These are phyloP conservation scores for Peniophora sp. DNA, from an alignment of 1,284 basidiomycete genomes.

Conservation along the genomic window DNA sequence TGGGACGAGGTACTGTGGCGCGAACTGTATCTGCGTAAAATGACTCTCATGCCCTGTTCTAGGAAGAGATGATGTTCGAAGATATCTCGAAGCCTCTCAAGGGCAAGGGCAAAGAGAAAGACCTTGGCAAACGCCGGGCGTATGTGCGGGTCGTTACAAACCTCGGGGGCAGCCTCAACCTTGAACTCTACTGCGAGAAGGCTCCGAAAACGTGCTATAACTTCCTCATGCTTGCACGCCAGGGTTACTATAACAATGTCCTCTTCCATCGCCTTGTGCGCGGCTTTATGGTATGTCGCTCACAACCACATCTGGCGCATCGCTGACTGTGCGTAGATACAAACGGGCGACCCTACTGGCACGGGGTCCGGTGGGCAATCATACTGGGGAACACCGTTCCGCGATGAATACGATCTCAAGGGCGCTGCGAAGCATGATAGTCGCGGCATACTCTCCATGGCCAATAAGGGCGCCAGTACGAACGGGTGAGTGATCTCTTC, in stretches of 20 bases:
- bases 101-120: conserved; percentile 86
- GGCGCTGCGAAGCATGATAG: conserved; percentile 80
- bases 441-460: conserved; percentile 82
- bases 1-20: conserved; percentile 80
- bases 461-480: conserved; percentile 82
- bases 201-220: conserved; percentile 98
- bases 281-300: conserved; percentile 81
- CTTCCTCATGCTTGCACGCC: conserved; percentile 85
- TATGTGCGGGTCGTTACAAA: conserved; percentile 90
- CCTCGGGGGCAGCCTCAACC: conserved; percentile 79
- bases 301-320: background rate
- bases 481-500: conserved; percentile 50
- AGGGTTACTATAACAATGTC: conserved; percentile 86
- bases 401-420: conserved; percentile 86
- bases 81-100: conserved; percentile 71
- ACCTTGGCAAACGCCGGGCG: conserved; percentile 80
- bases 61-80: conserved; percentile 92
- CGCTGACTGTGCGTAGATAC: conserved; percentile 44
- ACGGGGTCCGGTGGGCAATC: conserved; percentile 91
- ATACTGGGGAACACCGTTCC: conserved; percentile 93
- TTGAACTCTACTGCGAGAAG: conserved; percentile 90
- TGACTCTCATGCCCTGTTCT: background rate
- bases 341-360: conserved; percentile 95
- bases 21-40: background rate
- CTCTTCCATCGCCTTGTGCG: conserved; percentile 93